Base-by-base conservation (phyloP, 1,284 basidiomycete genomes). In the Ceratobasidium sp. region DNA sequence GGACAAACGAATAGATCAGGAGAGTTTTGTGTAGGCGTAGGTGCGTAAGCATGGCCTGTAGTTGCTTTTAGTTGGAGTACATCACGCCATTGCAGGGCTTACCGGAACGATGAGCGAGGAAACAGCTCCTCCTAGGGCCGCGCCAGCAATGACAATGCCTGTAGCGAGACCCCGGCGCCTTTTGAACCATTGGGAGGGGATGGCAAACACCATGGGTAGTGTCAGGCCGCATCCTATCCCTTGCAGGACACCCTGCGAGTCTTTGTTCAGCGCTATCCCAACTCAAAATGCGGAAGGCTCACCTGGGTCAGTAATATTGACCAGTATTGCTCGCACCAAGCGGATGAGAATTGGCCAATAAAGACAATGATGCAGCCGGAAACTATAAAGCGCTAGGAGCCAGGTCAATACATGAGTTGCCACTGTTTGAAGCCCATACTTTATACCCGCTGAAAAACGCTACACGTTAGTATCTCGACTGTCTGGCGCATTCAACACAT, bases 121-220 rank as follows among this genome's bases (percentile, higher is more conserved):
- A 12, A 69, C 50, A 0, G 53, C 65, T 1, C 65, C 65, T 2
- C 75, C 75, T 20, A 75, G 69, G 7, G 73, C 69, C 6, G 72
- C 71, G 7, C 74, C 75, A 29, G 70, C 72, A 27, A 73, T 70
- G 12, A 74, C 74, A 20, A 75, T 69, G 2, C 75, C 75, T 12
- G 75, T 75, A 8, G 75, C 74, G 2, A 75, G 50, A 31, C 71
- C 73, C 15, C 73, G 70, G 22, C 71, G 71, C 17, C 68, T 35
- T 35, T 67, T 68, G 70, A 76, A 75, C 75, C 75, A 76, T 68
- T 75, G 75, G 10, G 69, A 69, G 2, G 75, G 75, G 38, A 73
- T 68, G 12, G 74, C 71, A n/a, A 68, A 56, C 3, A 54, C 49
- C 65, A 68, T 55, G 3, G 65, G 65, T 7, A 68, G 31, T 5